Base-by-base conservation (phyloP, 345 rosid genomes). In the Barbarea vulgaris region DNA sequence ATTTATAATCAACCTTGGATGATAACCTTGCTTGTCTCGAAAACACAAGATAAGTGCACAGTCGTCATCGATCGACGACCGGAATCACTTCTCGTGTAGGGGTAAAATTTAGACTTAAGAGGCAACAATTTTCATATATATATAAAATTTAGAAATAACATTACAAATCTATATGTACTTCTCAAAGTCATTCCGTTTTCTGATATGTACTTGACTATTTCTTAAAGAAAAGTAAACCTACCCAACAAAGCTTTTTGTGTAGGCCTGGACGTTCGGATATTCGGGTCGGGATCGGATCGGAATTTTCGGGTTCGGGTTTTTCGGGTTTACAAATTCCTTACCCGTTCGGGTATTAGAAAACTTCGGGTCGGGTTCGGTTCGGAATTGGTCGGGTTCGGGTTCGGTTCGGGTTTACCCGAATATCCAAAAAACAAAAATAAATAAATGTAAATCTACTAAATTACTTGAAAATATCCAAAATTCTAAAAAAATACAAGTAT, bases 51-150 rank as follows among this genome's bases (percentile, higher is more conserved):
- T 39, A 41, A 30, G 18, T 53, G 42, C 54, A 64, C 41, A 73
- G 17, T 64, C 54, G 64, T 30, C 64, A 21, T 65, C 69, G 33
- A 48, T 61, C n/a, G 30, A 58, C 57, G 47, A 34, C 60, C 22
- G 19, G 19, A 33, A 13, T 70, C 18, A 58, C 63, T 60, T 71
- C 67, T 33, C 59, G 59, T 34, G 55, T 48, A 61, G 60, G 69
- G 63, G 22, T 9, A 36, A 50, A 61, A 36, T 19, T 18, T 22
- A 52, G 28, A 51, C 69, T 39, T 62, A 19, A 19, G 33, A 37
- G 47, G 44, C 33, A 56, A 65, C 41, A 15, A 56, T 3, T 30
- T 42, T 44, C 17, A 2, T 3, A 34, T 22, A 34, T 22, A n/a
- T 19, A 47, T 5, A 14, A 31, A 22, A 0, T 12, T 10, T 0